Conservation (phyloP, 306 rosid species). For the Cicer chorassanicum region DNA sequence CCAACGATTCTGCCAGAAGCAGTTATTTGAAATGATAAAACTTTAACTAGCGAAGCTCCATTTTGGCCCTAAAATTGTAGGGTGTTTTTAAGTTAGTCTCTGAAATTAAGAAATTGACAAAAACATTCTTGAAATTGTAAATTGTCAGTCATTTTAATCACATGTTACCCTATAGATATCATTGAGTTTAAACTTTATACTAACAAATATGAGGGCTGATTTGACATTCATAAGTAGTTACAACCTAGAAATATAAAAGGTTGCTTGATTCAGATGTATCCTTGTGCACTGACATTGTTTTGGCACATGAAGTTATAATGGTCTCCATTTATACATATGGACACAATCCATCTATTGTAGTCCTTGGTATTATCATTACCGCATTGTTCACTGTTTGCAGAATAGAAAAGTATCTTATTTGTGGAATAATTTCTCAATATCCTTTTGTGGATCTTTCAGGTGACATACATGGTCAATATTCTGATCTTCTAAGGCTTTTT, state of each 20-base stretch:
- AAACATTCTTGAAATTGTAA: background rate
- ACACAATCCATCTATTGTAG: conserved; percentile 24
- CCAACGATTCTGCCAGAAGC: conserved; percentile 19
- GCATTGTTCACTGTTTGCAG: background rate
- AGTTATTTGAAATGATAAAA: conserved; percentile 11
- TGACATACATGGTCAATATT: conserved; percentile 87
- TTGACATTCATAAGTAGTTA: background rate
- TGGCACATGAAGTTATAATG: conserved; percentile 20
- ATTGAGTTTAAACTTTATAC: background rate
- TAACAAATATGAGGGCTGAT: background rate
- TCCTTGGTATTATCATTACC: conserved; percentile 21
- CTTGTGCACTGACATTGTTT: conserved; percentile 14
- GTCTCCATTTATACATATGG: conserved; percentile 24
- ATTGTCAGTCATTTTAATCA: background rate
- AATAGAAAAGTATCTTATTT: conserved; percentile 13
- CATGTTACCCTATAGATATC: background rate
- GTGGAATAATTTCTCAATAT: conserved; percentile 27
- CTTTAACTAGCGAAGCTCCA: background rate
- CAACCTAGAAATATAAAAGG: conserved; percentile 7
- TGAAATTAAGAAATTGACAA: background rate
- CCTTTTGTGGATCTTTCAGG: conserved; percentile 55
- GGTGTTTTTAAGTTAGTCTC: background rate
- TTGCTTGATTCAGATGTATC: conserved; percentile 19
- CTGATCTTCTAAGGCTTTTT: conserved; percentile 66
- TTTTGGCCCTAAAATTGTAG: conserved; percentile 1